Percentiles rank a stretch among this genome's conserved stretches.
These are phyloP conservation scores for Lophiostoma macrostomum DNA, from an alignment of 495 filamentous ascomycete genomes.

Conservation along the genomic window DNA sequence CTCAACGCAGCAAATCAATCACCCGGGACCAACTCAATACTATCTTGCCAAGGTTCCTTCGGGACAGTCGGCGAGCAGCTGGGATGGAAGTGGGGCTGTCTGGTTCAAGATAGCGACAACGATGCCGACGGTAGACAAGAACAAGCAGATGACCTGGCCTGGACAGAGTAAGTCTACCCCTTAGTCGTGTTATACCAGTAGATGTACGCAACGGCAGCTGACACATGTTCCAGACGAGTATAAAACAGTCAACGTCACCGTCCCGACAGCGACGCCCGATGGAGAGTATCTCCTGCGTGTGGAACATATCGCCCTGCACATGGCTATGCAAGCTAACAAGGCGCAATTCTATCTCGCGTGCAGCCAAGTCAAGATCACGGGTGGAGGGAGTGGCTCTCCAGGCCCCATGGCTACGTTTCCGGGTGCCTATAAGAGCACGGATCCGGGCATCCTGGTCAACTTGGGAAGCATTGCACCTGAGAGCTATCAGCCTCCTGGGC, in stretches of 20 bases:
- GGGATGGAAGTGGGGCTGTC: constrained; percentile 27
- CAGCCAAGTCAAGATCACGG: constrained; percentile 34
- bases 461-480: constrained; percentile 14
- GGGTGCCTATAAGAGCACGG: constrained; percentile 29
- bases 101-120: constrained; percentile 33
- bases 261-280: constrained; percentile 52
- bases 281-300: constrained; percentile 64
- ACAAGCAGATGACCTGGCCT: constrained; percentile 33
- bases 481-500: constrained; percentile 31
- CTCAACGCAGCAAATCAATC: constrained; percentile 30
- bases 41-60: constrained; percentile 29
- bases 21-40: constrained; percentile 31
- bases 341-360: constrained; percentile 38
- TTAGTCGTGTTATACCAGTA: not conserved
- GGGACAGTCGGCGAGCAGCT: constrained; percentile 5
- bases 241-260: constrained; percentile 41
- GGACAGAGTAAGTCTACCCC: constrained; percentile 19
- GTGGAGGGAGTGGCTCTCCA: constrained; percentile 34
- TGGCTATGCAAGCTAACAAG: constrained; percentile 26
- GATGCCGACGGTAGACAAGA: constrained; percentile 23
- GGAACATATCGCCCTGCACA: constrained; percentile 59
- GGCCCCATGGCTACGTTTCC: constrained; percentile 29
- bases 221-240: constrained; percentile 17
- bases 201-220: no score
- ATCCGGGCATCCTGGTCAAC: constrained; percentile 32